Base-by-base conservation (phyloP, 1,139 yeast species). In the Geotrichum europaeum region DNA sequence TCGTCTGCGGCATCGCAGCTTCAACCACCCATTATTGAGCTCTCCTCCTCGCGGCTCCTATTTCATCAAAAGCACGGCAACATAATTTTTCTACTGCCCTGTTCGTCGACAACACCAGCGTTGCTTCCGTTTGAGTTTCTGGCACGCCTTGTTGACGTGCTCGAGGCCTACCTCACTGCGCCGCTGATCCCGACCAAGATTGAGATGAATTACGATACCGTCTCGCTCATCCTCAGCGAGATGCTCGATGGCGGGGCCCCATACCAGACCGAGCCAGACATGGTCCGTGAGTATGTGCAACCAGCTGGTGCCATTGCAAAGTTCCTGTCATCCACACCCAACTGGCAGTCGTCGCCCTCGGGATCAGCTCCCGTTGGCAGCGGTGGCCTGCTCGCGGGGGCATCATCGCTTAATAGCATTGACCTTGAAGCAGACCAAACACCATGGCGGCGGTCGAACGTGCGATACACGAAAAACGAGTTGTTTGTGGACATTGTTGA, bases 191-290 rank as follows among this genome's bases (percentile, higher is more conserved):
- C 83, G 1, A 73, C 81, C 51, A 85, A 85, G 66, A 76, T 90
- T 15, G 86, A 83, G 65, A 79, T 85, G 51, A 85, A 87, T 69
- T 79, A 79, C 65, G 94, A 88, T 69, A 81, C 87, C 4, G 75
- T 89, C 63, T 80, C 86, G 53, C 75, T 88, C 65, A 66, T 84
- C 60, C 68, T 84, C 65, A 82, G 84, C 66, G 89, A 89, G 68
- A 83, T 89, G 84, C 71, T 91, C 28, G 96, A 89, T 67, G 86
- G 84, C 55, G 94, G 95, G 1, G 78, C 80, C 28, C 96, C 97
- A 0, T 81, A 82, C 65, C 78, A 82, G 57, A 85, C 92, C 0
- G 96, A 90, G 66, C 77, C 84, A 58, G 91, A 90, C 70, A 81
- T 84, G 57, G 73, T 92, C 51, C 78, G 84, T 60, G 95, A 87